Evolutionary conservation across 768 basidiomycete species (phyloP).

Genomic region (Boletellus ananiceps): DNA sequence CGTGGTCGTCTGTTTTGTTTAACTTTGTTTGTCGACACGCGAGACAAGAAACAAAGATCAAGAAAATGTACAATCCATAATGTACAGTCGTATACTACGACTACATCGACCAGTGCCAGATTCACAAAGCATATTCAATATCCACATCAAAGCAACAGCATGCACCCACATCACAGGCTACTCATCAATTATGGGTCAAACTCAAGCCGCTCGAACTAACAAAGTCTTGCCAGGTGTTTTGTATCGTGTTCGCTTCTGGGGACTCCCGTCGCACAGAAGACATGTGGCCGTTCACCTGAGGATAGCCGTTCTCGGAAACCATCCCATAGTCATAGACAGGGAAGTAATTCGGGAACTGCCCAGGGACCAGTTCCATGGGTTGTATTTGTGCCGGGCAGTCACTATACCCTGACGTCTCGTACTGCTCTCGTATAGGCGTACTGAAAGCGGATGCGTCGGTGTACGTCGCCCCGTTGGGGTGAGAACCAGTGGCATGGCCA

Average conservation of each 20-base stretch:
- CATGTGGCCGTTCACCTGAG: conserved; percentile 39
- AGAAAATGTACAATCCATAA: conserved; percentile 19
- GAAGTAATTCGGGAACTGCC: conserved; percentile 64
- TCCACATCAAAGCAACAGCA: conserved; percentile 2
- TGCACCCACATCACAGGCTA: not conserved
- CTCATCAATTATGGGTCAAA: conserved; percentile 12
- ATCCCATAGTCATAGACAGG: conserved; percentile 68
- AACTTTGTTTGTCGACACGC: conserved; percentile 16
- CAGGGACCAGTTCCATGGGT: conserved; percentile 30
- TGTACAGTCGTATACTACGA: conserved; percentile 11
- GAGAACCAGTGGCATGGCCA: conserved; percentile 24
- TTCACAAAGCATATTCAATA: conserved; percentile 7
- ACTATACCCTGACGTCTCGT: conserved; percentile 19
- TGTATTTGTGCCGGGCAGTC: conserved; percentile 24
- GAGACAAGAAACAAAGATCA: not conserved
- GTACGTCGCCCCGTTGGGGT: conserved; percentile 22
- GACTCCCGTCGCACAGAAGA: conserved; percentile 37
- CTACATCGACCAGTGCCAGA: conserved; percentile 8
- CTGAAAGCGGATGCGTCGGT: conserved; percentile 21
- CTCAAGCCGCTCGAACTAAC: conserved; percentile 34
- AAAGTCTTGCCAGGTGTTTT: conserved; percentile 62
- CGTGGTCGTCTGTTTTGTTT: conserved; percentile 17
- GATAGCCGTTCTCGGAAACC: conserved; percentile 26
- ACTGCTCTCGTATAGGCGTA: conserved; percentile 24
- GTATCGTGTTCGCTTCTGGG: conserved; percentile 55